Base-by-base conservation (phyloP, 495 filamentous ascomycete genomes). In the Penicillium waksmanii region DNA sequence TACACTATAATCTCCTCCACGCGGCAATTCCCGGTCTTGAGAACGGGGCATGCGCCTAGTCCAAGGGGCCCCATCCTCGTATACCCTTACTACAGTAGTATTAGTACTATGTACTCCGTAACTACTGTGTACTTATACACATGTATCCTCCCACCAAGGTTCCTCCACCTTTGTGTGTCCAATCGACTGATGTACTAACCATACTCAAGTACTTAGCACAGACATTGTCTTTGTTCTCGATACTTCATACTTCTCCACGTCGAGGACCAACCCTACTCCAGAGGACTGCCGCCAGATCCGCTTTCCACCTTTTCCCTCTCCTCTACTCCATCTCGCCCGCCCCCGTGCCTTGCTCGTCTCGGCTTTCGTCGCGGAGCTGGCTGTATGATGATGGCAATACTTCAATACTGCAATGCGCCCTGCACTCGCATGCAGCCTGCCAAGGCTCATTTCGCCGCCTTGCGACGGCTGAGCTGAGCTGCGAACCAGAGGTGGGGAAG, bases 21-120 rank as follows among this genome's bases (percentile, higher is more conserved):
- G 50, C 64, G 64, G 64, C 61, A 67, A 67, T 67, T 64, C 58
- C 64, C 64, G 64, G 64, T 55, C 27, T 31, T 46, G 56, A 58
- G 48, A 44, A 52, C 46, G 58, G 58, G 61, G 57, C 56, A 47
- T 54, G 58, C 59, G 66, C 55, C 61, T 65, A 67, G 64, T 31
- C 27, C 23, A 23, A 23, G 3, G 23, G 27, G 5, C 27, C 27
- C 27, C 27, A 31, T 31, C 8, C 27, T 31, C 27, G 27, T 31
- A 31, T 31, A 31, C 27, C 27, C 27, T 31, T 2, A 31, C 27
- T 31, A 31, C 8, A 31, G 2, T 31, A 31, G 5, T 23, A 23
- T 23, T 23, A 23, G 23, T 23, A 23, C 10, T 40, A 40, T 40
- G 43, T 46, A 46, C 43, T 46, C 17, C n/a, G 2, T 31, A 31